Percentiles rank a stretch among this genome's conserved stretches.
phyloP scores from a whole-genome alignment of 257 asterid species.

The Leptodermis oblonga region DNA sequence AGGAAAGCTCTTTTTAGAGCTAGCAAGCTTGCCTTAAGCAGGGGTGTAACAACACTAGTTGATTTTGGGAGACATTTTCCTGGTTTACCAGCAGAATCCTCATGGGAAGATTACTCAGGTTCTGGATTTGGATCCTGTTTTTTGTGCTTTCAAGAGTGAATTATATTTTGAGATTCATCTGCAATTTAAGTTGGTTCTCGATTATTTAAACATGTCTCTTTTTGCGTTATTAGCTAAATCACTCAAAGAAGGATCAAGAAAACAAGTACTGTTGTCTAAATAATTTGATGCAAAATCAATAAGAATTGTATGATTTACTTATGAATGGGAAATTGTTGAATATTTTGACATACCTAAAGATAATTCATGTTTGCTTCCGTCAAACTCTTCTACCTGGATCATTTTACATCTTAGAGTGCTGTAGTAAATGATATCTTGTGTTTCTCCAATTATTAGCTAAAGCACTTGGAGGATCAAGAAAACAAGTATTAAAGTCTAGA shows the following conservation, averaged over 20 bases:
- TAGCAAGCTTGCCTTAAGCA: constrained; percentile 60
- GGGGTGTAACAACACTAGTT: constrained; percentile 91
- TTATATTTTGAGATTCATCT: neutral
- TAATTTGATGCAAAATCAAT: neutral
- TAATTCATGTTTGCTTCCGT: neutral
- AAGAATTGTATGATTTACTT: neutral
- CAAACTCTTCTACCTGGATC: neutral
- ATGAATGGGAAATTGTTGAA: neutral
- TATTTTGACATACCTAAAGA: neutral
- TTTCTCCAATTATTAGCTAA: neutral
- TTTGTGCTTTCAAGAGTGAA: neutral
- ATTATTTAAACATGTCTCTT: neutral
- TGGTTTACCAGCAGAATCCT: constrained; percentile 56
- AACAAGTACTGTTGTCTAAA: neutral
- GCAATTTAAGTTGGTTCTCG: neutral
- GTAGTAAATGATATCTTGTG: neutral
- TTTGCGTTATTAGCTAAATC: neutral
- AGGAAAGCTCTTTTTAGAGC: constrained; percentile 85
- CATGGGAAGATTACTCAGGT: constrained; percentile 98
- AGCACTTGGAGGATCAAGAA: neutral
- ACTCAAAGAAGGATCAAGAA: neutral
- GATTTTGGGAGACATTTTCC: constrained; percentile 91
- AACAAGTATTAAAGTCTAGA: neutral
- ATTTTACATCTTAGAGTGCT: neutral
- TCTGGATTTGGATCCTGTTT: neutral